These are phyloP conservation scores for Clitoria ternatea DNA, from an alignment of 306 rosid genomes.

Conservation along the genomic window DNA sequence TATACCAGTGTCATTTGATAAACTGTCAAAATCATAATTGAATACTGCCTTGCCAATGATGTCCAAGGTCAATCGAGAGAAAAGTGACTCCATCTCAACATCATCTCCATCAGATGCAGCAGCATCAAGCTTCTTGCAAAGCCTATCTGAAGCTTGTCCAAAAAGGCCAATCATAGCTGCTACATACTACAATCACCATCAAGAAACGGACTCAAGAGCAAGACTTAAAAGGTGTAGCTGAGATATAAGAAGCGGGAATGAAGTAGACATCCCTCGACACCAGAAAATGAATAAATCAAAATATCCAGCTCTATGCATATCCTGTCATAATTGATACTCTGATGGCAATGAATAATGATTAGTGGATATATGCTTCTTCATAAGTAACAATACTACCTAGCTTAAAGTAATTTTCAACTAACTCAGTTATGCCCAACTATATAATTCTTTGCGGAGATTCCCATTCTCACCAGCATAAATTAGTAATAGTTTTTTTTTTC, in stretches of 20 bases:
- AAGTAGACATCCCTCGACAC: neutral
- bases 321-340: slow-evolving; percentile 1
- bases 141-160: slow-evolving; percentile 95
- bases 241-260: slow-evolving; percentile 5
- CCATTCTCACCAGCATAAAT: slow-evolving; percentile 2
- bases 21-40: slow-evolving; percentile 90
- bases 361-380: neutral
- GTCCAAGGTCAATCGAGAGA: slow-evolving; percentile 92
- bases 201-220: slow-evolving; percentile 27
- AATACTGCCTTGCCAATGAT: slow-evolving; percentile 95
- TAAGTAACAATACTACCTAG: slow-evolving; percentile 3
- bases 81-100: slow-evolving; percentile 96
- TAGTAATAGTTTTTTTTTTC: neutral
- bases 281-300: slow-evolving; percentile 11
- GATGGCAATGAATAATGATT: neutral
- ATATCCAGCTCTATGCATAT: neutral
- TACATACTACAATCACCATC: slow-evolving; percentile 60
- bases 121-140: slow-evolving; percentile 80
- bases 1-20: slow-evolving; percentile 87
- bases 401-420: neutral
- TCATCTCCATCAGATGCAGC: slow-evolving; percentile 89
- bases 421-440: neutral
- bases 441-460: neutral
- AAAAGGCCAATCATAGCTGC: slow-evolving; percentile 88
- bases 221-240: slow-evolving; percentile 1